Base-by-base conservation (phyloP, 2,329 filamentous ascomycete genomes). In the Xylariaceae sp. region DNA sequence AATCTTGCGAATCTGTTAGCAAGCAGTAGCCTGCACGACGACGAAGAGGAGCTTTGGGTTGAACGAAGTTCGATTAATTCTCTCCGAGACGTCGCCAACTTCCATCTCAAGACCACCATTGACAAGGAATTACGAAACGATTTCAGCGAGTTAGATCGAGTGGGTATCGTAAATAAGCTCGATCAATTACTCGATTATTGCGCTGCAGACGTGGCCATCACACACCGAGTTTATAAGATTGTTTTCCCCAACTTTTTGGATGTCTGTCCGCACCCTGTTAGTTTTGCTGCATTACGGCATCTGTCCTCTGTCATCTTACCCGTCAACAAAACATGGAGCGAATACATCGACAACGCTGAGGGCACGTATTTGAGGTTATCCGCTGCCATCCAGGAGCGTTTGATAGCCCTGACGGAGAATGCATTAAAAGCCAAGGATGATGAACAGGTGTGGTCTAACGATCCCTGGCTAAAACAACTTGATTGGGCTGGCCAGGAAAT, bases 401-500 rank as follows among this genome's bases (percentile, higher is more conserved):
- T 99, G 0, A 64, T 89, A 2, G 79, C 79, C 2, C 75, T 99
- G 4, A 84, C 90, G 1, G 79, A 95, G 7, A 87, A 86, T 68
- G 92, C 94, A 0, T 68, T 95, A 9, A 81, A 86, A 59, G 75
- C 89, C 53, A 95, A 90, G 64, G 80, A 80, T 1, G 74, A 90
- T 45, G 73, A 83, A 0, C 80, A 86, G 29, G 77, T 85, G 45
- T 96, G 89, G 74, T 74, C 77, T 53, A 86, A 80, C 41, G 92
- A 99, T 66, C 89, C 91, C 4, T 99, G 95, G 95, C 72, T 99
- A 65, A 81, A 80, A 60, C 94, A 99, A 74, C 80, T 99, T 50
- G 91, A 99, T 74, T 99, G 94, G 94, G 88, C 89, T 0, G 90
- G 89, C 3, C 91, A 97, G 71, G 89, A 95, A 69, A 79, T 96